Percentiles rank a stretch among this genome's conserved stretches.
Evolutionary conservation across 2,329 filamentous ascomycete genomes (phyloP).

Genomic region (Arthroderma sp.): DNA sequence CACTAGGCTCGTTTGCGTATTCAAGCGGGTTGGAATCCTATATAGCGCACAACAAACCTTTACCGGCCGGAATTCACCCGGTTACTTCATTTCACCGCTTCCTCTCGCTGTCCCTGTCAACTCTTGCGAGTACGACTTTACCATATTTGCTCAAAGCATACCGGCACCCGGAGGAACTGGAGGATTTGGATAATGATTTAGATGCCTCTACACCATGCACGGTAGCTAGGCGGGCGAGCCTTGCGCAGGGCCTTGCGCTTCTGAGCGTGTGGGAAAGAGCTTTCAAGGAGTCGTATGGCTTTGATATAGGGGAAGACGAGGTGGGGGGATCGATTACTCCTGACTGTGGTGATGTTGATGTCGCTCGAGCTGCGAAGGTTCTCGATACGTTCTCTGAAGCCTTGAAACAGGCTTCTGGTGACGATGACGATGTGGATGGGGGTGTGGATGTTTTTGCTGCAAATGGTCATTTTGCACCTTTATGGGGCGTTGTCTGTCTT

Average conservation of each 20-base stretch:
- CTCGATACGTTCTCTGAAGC: conserved; percentile 27
- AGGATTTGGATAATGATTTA: conserved; percentile 47
- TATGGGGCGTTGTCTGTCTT: conserved; percentile 45
- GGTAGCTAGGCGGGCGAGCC: conserved; percentile 47
- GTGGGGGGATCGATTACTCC: not conserved
- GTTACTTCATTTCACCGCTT: conserved; percentile 40
- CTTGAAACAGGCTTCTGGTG: conserved; percentile 22
- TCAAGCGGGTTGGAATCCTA: conserved; percentile 52
- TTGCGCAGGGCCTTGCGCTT: conserved; percentile 48
- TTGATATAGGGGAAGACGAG: conserved; percentile 6
- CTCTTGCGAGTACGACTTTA: conserved; percentile 45
- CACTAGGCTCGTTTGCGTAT: conserved; percentile 53
- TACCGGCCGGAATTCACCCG: conserved; percentile 20
- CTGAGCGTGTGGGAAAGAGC: conserved; percentile 48
- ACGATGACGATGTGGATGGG: conserved; percentile 17
- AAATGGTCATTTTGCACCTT: conserved; percentile 46
- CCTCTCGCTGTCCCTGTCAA: conserved; percentile 43
- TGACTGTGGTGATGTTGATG: not conserved
- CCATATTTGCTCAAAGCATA: conserved; percentile 48
- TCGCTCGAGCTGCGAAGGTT: conserved; percentile 12
- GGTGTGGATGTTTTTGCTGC: conserved; percentile 3
- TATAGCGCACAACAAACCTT: conserved; percentile 41
- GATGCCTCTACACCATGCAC: conserved; percentile 51
- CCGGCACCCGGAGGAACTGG: conserved; percentile 35
- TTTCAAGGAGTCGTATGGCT: conserved; percentile 22